Conservation (phyloP, 345 rosid genomes). For the Gossypium arboreum region DNA sequence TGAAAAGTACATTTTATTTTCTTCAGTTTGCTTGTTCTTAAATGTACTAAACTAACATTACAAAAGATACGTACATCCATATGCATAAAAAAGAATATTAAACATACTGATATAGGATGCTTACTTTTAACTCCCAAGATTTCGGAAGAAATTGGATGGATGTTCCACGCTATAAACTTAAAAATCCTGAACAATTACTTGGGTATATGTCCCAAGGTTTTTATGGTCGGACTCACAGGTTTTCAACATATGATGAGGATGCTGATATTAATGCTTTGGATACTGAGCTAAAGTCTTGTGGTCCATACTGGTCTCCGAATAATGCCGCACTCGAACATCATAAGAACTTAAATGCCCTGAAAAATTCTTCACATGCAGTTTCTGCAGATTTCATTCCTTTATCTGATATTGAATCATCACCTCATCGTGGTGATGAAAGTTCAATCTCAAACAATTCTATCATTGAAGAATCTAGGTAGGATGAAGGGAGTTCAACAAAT, state of each 20-base stretch:
- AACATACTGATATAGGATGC: too few species aligned
- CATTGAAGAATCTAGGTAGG: conserved; percentile 91
- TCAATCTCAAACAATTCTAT: conserved; percentile 23
- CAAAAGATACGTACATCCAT: too few species aligned
- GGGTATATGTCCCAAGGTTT: conserved; percentile 33
- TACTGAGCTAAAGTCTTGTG: conserved; percentile 53
- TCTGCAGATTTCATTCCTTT: conserved; percentile 63
- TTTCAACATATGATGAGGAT: conserved; percentile 49
- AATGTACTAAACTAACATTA: too few species aligned
- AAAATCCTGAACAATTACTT: conserved; percentile 33
- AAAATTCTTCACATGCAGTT: conserved; percentile 25
- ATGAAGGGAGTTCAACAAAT: conserved; percentile 72
- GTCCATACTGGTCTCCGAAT: conserved; percentile 84
- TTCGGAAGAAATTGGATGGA: conserved; percentile 44
- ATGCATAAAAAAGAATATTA: too few species aligned
- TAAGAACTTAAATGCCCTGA: conserved; percentile 52
- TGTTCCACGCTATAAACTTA: conserved; percentile 68
- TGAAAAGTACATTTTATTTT: too few species aligned
- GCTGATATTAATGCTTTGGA: conserved; percentile 67
- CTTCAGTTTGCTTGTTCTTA: too few species aligned
- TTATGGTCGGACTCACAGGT: conserved; percentile 31
- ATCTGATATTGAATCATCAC: conserved; percentile 29
- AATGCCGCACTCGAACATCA: conserved; percentile 64
- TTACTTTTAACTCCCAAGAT: too few species aligned
- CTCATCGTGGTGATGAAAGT: conserved; percentile 29